These are phyloP conservation scores for Penicillium sp. DNA, from an alignment of 2,329 filamentous ascomycete species.

Conservation along the genomic window DNA sequence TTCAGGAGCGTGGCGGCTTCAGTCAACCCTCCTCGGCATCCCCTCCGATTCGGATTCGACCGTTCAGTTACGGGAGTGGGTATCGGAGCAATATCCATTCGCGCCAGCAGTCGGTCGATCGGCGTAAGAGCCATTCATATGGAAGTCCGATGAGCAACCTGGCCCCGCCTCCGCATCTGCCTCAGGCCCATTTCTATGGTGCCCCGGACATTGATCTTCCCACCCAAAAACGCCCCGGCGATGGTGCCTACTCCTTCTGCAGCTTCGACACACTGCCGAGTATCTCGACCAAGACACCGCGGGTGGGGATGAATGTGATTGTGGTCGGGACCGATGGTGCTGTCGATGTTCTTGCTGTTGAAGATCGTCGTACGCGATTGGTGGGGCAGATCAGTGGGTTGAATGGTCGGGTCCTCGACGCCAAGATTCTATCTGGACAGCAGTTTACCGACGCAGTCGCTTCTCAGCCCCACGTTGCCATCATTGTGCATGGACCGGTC, in stretches of 20 bases:
- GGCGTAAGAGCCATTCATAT: constrained; percentile 42
- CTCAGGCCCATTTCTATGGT: constrained; percentile 76
- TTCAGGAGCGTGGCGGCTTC: constrained; percentile 42
- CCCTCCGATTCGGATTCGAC: constrained; percentile 43
- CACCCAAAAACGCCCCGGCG: constrained; percentile 23
- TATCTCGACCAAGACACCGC: constrained; percentile 45
- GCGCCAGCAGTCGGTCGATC: constrained; percentile 40
- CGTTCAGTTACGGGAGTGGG: constrained; percentile 46
- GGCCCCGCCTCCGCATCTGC: constrained; percentile 68
- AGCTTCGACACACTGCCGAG: constrained; percentile 71
- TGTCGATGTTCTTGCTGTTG: constrained; percentile 72
- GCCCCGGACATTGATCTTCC: constrained; percentile 69
- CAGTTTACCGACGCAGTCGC: constrained; percentile 54
- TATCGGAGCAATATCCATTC: constrained; percentile 39
- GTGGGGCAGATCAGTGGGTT: constrained; percentile 73
- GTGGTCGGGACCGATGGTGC: constrained; percentile 79
- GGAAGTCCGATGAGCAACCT: constrained; percentile 38
- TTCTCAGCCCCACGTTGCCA: constrained; percentile 72
- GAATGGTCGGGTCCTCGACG: constrained; percentile 75
- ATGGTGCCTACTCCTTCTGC: constrained; percentile 72
- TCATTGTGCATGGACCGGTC: constrained; percentile 77
- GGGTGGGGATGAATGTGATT: constrained; percentile 62
- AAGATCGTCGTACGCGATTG: constrained; percentile 69
- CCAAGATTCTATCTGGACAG: constrained; percentile 77
- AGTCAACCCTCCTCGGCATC: constrained; percentile 47